phyloP scores from a whole-genome alignment of 2,329 filamentous ascomycete species.

The Colletotrichum plurivorum region DNA sequence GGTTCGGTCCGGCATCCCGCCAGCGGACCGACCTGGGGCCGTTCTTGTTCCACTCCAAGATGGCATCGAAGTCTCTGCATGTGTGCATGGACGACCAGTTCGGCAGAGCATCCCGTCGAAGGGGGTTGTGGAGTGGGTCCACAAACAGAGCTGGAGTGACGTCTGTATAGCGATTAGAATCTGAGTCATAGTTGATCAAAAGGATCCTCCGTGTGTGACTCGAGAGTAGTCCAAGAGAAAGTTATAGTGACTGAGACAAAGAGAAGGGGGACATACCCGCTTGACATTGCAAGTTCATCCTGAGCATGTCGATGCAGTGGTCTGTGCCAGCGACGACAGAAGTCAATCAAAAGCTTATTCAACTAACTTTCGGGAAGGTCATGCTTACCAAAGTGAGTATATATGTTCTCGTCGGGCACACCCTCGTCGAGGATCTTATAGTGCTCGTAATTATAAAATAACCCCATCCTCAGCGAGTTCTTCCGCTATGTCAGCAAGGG shows the following conservation, averaged over 20 bases:
- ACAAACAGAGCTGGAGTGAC: conserved; percentile 35
- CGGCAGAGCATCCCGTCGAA: conserved; percentile 25
- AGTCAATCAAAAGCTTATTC: conserved; percentile 1
- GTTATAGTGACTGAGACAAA: too few species aligned
- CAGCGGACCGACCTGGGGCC: conserved; percentile 33
- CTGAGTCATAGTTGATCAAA: not conserved
- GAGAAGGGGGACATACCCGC: not conserved
- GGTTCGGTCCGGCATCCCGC: conserved; percentile 34
- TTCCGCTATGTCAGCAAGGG: not conserved
- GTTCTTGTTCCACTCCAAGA: conserved; percentile 34
- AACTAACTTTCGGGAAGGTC: too few species aligned
- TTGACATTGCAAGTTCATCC: conserved; percentile 32
- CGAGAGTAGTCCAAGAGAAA: too few species aligned
- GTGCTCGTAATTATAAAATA: conserved; percentile 25
- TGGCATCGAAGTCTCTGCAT: conserved; percentile 34
- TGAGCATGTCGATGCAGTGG: conserved; percentile 33
- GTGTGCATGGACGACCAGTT: conserved; percentile 37
- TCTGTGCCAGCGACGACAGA: not conserved
- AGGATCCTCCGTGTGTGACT: not conserved
- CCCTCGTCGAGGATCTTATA: conserved; percentile 30
- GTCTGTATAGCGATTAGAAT: conserved; percentile 2
- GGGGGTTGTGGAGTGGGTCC: conserved; percentile 25
- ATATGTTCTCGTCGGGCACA: conserved; percentile 29
- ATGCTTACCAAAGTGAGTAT: conserved; percentile 22
- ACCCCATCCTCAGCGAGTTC: conserved; percentile 31